phyloP scores from a whole-genome alignment of 148 eudicot genomes.

The Rhododendron henanense region DNA sequence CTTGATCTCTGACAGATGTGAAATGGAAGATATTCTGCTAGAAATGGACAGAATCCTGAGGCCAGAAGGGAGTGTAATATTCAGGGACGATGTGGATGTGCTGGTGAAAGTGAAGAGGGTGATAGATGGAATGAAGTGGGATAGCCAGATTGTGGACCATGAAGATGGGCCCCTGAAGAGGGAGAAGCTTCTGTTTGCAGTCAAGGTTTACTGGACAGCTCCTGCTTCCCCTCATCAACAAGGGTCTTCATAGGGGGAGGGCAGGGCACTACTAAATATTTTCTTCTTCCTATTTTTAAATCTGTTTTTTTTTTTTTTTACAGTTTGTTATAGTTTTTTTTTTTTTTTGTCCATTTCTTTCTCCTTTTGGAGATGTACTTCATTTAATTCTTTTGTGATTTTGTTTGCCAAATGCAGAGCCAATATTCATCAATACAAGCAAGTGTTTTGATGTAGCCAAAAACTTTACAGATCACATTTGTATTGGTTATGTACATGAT shows the following conservation, averaged over 20 bases:
- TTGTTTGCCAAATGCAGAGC: neutral
- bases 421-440: neutral
- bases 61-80: conserved; percentile 77
- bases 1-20: conserved; percentile 42
- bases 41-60: conserved; percentile 86
- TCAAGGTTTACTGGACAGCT: conserved; percentile 77
- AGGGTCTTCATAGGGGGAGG: neutral
- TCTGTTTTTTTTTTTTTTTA: neutral
- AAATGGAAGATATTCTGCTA: conserved; percentile 66
- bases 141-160: conserved; percentile 73
- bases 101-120: conserved; percentile 55
- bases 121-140: conserved; percentile 63
- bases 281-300: neutral
- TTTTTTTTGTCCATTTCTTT: neutral
- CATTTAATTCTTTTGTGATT: conserved; percentile 13
- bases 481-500: neutral
- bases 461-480: neutral
- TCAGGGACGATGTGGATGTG: conserved; percentile 72
- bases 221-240: conserved; percentile 31
- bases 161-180: conserved; percentile 78
- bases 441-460: neutral
- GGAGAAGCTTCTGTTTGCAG: conserved; percentile 81
- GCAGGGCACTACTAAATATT: neutral
- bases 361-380: neutral
- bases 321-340: neutral